Conservation (phyloP, 306 rosid species). For the Vigna radiata region DNA sequence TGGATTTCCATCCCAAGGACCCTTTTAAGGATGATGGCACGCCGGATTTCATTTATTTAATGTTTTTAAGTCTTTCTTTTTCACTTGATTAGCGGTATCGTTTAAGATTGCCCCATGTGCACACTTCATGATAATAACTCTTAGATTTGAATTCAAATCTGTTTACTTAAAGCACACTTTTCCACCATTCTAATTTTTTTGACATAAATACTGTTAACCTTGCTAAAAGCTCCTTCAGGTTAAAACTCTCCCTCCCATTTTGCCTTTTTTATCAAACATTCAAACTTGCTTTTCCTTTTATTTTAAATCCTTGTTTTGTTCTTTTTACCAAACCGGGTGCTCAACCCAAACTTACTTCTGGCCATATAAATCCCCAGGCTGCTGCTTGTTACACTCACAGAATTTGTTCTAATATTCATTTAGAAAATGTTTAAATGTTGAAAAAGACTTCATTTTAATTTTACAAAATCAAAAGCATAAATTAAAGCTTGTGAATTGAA, state of each 20-base stretch:
- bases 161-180: slow-evolving; percentile 38
- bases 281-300: background rate
- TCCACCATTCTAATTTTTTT: slow-evolving; percentile 29
- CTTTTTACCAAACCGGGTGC: background rate
- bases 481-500: background rate
- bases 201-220: slow-evolving; percentile 3
- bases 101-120: slow-evolving; percentile 55
- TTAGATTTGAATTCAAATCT: slow-evolving; percentile 52
- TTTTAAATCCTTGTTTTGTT: background rate
- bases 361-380: background rate
- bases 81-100: slow-evolving; percentile 43
- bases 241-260: background rate
- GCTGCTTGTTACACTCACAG: background rate
- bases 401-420: background rate
- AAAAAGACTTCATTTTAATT: no score
- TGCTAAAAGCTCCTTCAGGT: background rate
- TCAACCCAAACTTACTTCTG: background rate
- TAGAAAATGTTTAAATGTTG: background rate
- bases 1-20: slow-evolving; percentile 42
- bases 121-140: slow-evolving; percentile 21
- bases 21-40: slow-evolving; percentile 22
- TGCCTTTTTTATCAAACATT: background rate
- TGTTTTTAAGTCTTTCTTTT: slow-evolving; percentile 16
- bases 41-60: slow-evolving; percentile 17
- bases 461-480: background rate